phyloP scores from a whole-genome alignment of 2,329 filamentous ascomycete species.

The Tolypocladium nubicola region DNA sequence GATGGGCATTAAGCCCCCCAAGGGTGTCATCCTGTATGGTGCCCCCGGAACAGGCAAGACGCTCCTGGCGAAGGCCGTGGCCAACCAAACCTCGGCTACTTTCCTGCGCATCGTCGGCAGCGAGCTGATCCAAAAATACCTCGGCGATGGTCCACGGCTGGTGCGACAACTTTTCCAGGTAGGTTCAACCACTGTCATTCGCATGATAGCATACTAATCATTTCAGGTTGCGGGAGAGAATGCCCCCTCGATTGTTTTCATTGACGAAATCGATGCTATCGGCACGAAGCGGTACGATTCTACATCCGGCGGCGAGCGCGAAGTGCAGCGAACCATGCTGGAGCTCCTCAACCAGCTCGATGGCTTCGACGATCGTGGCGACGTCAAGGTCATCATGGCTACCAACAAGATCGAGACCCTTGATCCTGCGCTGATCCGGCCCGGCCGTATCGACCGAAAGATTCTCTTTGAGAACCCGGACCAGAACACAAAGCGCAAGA shows the following conservation, averaged over 20 bases:
- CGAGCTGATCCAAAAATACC: conserved; percentile 96
- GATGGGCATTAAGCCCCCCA: conserved; percentile 99
- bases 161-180: conserved; percentile 92
- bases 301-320: conserved; percentile 90
- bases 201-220: conserved; percentile 3
- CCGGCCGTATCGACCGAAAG: conserved; percentile 96
- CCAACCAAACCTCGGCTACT: conserved; percentile 97
- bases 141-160: conserved; percentile 88
- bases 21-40: conserved; percentile 98
- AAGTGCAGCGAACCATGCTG: conserved; percentile 97
- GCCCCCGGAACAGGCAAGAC: conserved; percentile 96
- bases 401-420: conserved; percentile 99
- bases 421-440: conserved; percentile 90
- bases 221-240: conserved; percentile 82
- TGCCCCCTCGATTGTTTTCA: conserved; percentile 94
- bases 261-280: conserved; percentile 98
- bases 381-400: conserved; percentile 99
- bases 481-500: conserved; percentile 93
- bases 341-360: conserved; percentile 97
- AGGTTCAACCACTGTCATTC: conserved; percentile 12
- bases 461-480: conserved; percentile 63
- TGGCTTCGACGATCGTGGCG: conserved; percentile 95
- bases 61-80: conserved; percentile 88
- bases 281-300: conserved; percentile 98
- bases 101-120: conserved; percentile 96